These are phyloP conservation scores for Boletus vermiculosoides DNA, from an alignment of 768 basidiomycete species.

Conservation along the genomic window DNA sequence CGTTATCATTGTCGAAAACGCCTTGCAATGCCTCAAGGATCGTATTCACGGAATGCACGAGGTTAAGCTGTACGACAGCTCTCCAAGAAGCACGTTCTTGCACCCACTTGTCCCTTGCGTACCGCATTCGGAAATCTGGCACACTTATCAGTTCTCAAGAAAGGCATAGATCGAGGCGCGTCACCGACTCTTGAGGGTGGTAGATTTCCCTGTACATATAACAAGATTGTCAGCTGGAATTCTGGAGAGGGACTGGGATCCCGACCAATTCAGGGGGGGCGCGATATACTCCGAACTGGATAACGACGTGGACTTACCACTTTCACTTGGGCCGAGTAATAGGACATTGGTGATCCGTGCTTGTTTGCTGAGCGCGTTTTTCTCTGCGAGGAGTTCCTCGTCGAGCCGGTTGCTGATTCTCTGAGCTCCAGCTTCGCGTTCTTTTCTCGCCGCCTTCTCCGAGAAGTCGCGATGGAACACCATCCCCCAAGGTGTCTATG, in stretches of 20 bases:
- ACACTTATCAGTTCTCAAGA: conserved; percentile 5
- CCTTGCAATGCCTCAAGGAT: conserved; percentile 62
- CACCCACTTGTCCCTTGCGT: conserved; percentile 59
- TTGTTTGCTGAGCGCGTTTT: too few relatives aligned
- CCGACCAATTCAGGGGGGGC: background rate
- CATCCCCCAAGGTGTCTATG: conserved; percentile 7
- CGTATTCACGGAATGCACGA: conserved; percentile 66
- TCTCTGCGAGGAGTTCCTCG: conserved; percentile 33
- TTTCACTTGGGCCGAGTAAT: too few relatives aligned
- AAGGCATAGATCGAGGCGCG: background rate
- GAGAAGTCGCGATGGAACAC: conserved; percentile 33
- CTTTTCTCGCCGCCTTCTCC: conserved; percentile 44
- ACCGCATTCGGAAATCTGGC: conserved; percentile 72
- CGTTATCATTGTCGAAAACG: conserved; percentile 45
- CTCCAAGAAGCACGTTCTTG: conserved; percentile 76
- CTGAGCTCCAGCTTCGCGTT: conserved; percentile 55
- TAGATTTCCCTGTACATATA: conserved; percentile 55
- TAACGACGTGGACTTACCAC: too few relatives aligned
- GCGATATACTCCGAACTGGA: background rate
- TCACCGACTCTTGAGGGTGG: conserved; percentile 60
- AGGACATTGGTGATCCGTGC: too few relatives aligned
- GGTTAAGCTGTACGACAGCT: conserved; percentile 74
- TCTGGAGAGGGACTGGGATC: background rate
- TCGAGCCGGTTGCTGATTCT: conserved; percentile 61
- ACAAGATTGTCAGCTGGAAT: background rate